phyloP scores from a whole-genome alignment of 805 yeast genomes.

The Saccharomycodes ludwigii region DNA sequence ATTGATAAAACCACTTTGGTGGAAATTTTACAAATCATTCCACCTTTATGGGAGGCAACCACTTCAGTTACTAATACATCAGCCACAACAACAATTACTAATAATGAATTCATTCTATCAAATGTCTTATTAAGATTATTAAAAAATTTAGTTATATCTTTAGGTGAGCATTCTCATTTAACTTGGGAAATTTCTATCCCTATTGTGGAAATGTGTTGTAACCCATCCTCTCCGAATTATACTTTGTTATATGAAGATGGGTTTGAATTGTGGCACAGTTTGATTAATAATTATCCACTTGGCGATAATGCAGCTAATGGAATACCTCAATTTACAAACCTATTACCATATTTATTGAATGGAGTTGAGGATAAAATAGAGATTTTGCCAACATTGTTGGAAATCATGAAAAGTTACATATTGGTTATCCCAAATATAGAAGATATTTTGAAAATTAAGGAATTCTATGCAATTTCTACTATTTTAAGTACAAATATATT shows the following conservation, averaged over 20 bases:
- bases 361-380: conserved; percentile 66
- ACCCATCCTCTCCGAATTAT: conserved; percentile 42
- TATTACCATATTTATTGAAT: conserved; percentile 40
- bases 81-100: conserved; percentile 14
- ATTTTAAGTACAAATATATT: conserved; percentile 41
- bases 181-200: conserved; percentile 52
- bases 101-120: conserved; percentile 35
- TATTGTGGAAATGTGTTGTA: conserved; percentile 47
- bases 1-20: conserved; percentile 38
- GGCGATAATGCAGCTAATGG: conserved; percentile 21
- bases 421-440: conserved; percentile 33
- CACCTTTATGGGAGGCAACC: conserved; percentile 62
- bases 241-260: conserved; percentile 73
- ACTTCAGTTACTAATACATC: conserved; percentile 19
- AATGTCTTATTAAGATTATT: conserved; percentile 43
- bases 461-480: conserved; percentile 30
- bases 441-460: conserved; percentile 27
- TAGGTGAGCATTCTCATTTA: conserved; percentile 39
- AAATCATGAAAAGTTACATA: conserved; percentile 51
- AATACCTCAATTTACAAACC: conserved; percentile 22
- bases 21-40: conserved; percentile 46
- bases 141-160: conserved; percentile 41
- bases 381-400: conserved; percentile 49
- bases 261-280: conserved; percentile 66
- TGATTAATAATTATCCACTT: conserved; percentile 49